phyloP scores from a whole-genome alignment of 2,329 filamentous ascomycete species.

The Scopulariopsis brevicaulis region DNA sequence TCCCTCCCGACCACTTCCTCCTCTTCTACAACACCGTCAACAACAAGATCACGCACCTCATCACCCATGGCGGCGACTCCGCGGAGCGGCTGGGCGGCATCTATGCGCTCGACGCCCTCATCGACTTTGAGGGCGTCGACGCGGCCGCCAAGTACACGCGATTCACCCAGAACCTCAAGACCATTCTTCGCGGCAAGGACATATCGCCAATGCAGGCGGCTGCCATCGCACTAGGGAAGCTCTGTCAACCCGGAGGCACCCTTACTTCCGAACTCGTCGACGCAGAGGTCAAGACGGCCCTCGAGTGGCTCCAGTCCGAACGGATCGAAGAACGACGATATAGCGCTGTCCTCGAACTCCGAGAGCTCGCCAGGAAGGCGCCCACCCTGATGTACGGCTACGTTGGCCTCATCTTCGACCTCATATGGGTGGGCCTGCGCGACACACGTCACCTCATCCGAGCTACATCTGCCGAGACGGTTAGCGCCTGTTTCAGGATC shows the following conservation, averaged over 20 bases:
- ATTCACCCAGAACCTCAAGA: conserved; percentile 83
- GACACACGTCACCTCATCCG: conserved; percentile 87
- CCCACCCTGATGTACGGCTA: conserved; percentile 94
- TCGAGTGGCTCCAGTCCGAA: conserved; percentile 95
- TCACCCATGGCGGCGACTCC: conserved; percentile 76
- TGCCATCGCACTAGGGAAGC: conserved; percentile 75
- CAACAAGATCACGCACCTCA: conserved; percentile 49
- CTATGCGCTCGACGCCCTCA: conserved; percentile 80
- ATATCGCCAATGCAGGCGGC: conserved; percentile 84
- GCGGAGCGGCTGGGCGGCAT: conserved; percentile 86
- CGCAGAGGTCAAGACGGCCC: conserved; percentile 87
- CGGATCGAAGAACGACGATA: conserved; percentile 88
- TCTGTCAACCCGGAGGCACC: conserved; percentile 86
- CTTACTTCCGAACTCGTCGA: conserved; percentile 93
- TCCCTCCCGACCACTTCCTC: conserved; percentile 67
- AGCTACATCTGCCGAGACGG: conserved; percentile 82
- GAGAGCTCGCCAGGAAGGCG: conserved; percentile 84
- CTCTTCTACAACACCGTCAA: conserved; percentile 45
- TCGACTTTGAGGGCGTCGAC: conserved; percentile 95
- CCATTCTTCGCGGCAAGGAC: conserved; percentile 81
- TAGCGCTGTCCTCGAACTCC: conserved; percentile 80
- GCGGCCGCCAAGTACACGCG: conserved; percentile 86
- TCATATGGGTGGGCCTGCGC: conserved; percentile 89
- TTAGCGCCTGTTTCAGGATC: conserved; percentile 92
- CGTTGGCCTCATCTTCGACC: conserved; percentile 87